A percentile compares a stretch with the other conserved stretches of the same genome.
These are phyloP conservation scores for Fusarium irregulare DNA, from an alignment of 2,329 filamentous ascomycete species.

Conservation along the genomic window DNA sequence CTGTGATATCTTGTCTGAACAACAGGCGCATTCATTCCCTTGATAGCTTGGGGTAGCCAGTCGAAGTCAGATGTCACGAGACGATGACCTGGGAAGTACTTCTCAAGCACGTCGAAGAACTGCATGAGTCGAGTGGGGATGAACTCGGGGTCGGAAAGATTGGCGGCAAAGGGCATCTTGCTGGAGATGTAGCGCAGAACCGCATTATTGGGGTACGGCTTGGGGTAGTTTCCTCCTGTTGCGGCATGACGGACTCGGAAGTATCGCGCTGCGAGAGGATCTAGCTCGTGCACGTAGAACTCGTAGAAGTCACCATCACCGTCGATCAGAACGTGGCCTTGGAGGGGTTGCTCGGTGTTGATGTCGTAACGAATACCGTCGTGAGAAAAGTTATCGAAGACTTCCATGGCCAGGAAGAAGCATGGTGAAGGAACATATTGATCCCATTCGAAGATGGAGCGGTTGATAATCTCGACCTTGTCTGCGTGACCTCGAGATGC, in stretches of 20 bases:
- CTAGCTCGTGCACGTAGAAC: constrained; percentile 85
- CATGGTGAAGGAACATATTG: constrained; percentile 89
- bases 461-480: constrained; percentile 94
- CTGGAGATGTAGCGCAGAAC: constrained; percentile 71
- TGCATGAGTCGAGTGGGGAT: constrained; percentile 95
- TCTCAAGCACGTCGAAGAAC: constrained; percentile 91
- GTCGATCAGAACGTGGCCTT: constrained; percentile 90
- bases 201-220: constrained; percentile 66
- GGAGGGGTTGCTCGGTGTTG: constrained; percentile 81
- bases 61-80: constrained; percentile 93
- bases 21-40: constrained; percentile 90
- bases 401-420: constrained; percentile 97
- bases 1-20: constrained; percentile 94
- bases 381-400: constrained; percentile 98
- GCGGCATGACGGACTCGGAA: constrained; percentile 86
- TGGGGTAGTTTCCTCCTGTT: constrained; percentile 70
- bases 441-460: constrained; percentile 94
- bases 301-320: constrained; percentile 90
- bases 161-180: constrained; percentile 76
- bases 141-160: constrained; percentile 87
- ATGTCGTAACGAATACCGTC: constrained; percentile 93
- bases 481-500: constrained; percentile 79
- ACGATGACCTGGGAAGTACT: constrained; percentile 89
- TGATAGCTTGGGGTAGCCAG: constrained; percentile 82
- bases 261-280: constrained; percentile 85